Evolutionary conservation across 2,329 filamentous ascomycete genomes (phyloP).

Genomic region (Conoideocrella luteorostrata): DNA sequence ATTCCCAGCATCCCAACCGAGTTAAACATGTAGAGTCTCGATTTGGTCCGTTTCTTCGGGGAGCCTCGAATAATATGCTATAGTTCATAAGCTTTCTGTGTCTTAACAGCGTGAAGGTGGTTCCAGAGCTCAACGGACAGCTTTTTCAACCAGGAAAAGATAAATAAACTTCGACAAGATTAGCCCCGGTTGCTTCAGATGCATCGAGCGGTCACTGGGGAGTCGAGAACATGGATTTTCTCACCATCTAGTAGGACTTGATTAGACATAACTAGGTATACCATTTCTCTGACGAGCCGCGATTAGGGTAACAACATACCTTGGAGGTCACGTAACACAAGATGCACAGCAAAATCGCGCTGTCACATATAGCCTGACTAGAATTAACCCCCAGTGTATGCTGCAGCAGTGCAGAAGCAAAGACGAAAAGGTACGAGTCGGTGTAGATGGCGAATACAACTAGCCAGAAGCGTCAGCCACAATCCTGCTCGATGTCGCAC

Average conservation of each 20-base stretch:
- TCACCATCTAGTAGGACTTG: conserved; percentile 30
- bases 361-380: conserved; percentile 44
- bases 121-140: conserved; percentile 37
- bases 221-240: too few relatives aligned
- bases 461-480: conserved; percentile 20
- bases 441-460: conserved; percentile 54
- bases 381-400: conserved; percentile 51
- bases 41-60: conserved; percentile 44
- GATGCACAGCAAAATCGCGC: conserved; percentile 54
- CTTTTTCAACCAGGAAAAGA: conserved; percentile 58
- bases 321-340: conserved; percentile 59
- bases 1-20: conserved; percentile 47
- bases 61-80: conserved; percentile 53
- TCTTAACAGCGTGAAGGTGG: conserved; percentile 18
- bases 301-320: conserved; percentile 30
- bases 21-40: conserved; percentile 56
- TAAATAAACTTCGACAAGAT: conserved; percentile 44
- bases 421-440: conserved; percentile 55
- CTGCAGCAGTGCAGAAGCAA: conserved; percentile 49
- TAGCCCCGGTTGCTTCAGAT: too few relatives aligned
- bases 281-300: too few relatives aligned
- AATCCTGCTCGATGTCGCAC: too few relatives aligned
- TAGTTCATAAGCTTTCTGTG: conserved; percentile 4
- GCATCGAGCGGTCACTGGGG: too few relatives aligned
- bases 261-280: too few relatives aligned